phyloP scores from a whole-genome alignment of 1,284 basidiomycete species.

The Pseudozyma thailandica region DNA sequence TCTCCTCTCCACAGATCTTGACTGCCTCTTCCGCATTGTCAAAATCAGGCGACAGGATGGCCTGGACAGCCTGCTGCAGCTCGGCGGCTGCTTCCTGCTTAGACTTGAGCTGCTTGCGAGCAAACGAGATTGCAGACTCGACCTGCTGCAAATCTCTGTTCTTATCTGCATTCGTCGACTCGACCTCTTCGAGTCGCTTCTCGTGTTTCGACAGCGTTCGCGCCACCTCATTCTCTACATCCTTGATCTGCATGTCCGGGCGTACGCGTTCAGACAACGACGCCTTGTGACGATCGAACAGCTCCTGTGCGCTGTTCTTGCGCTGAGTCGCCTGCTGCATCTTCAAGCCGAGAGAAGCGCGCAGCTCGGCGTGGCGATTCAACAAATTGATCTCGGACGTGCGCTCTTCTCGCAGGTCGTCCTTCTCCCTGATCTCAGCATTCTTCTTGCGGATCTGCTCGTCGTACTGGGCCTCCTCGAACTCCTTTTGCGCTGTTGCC shows the following conservation, averaged over 20 bases:
- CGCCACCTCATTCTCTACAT: conserved; percentile 79
- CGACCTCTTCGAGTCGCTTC: conserved; percentile 34
- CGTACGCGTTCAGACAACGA: conserved; percentile 77
- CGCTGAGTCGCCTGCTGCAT: conserved; percentile 28
- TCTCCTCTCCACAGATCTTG: conserved; percentile 72
- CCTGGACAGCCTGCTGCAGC: conserved; percentile 71
- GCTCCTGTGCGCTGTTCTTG: conserved; percentile 27
- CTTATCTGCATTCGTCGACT: conserved; percentile 35
- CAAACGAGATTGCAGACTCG: conserved; percentile 53
- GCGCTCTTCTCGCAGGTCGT: conserved; percentile 78
- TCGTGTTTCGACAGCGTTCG: conserved; percentile 69
- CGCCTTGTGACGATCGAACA: conserved; percentile 70
- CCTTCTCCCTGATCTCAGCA: conserved; percentile 74
- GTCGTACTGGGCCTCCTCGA: conserved; percentile 73
- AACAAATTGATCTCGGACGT: conserved; percentile 79
- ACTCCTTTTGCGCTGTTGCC: conserved; percentile 39
- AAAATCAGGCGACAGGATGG: conserved; percentile 69
- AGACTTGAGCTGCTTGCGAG: conserved; percentile 72
- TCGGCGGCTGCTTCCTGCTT: conserved; percentile 70
- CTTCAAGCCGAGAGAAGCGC: conserved; percentile 84
- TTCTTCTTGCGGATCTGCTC: conserved; percentile 76
- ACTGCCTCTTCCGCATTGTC: conserved; percentile 74
- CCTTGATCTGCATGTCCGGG: conserved; percentile 73
- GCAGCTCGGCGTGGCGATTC: conserved; percentile 82
- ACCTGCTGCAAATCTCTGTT: conserved; percentile 52